phyloP scores from a whole-genome alignment of 768 basidiomycete genomes.

The Suillus weaverae region DNA sequence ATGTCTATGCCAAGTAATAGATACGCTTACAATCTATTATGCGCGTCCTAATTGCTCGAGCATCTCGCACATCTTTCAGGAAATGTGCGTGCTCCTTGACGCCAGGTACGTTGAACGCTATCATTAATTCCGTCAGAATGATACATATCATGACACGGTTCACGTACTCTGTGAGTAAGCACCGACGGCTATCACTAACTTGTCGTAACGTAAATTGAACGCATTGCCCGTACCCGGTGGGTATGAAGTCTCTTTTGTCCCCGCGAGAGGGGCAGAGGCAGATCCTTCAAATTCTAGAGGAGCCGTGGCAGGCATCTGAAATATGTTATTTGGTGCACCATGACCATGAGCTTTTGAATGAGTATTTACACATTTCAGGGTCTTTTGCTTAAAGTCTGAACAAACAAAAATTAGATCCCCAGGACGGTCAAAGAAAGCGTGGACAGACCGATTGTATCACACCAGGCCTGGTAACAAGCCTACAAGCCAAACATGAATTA shows the following conservation, averaged over 20 bases:
- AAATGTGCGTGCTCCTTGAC: conserved; percentile 84
- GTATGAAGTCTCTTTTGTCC: conserved; percentile 16
- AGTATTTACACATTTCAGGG: conserved; percentile 56
- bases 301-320: conserved; percentile 65
- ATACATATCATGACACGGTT: background rate
- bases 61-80: conserved; percentile 77
- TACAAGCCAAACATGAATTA: conserved; percentile 21
- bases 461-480: conserved; percentile 75
- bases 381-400: conserved; percentile 60
- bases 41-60: conserved; percentile 65
- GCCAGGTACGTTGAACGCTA: conserved; percentile 71
- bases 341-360: background rate
- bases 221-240: conserved; percentile 28
- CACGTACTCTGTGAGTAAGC: conserved; percentile 79
- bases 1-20: conserved; percentile 1
- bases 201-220: conserved; percentile 72
- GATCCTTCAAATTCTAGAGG: conserved; percentile 35
- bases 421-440: background rate
- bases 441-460: conserved; percentile 61
- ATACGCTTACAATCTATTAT: conserved; percentile 65
- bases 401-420: conserved; percentile 2
- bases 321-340: background rate
- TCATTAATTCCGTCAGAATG: conserved; percentile 3
- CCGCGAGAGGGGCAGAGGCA: conserved; percentile 11
- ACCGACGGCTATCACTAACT: conserved; percentile 81